Conservation (phyloP, 352 stramenopile genomes). For the Phytopythium ostracodes region DNA sequence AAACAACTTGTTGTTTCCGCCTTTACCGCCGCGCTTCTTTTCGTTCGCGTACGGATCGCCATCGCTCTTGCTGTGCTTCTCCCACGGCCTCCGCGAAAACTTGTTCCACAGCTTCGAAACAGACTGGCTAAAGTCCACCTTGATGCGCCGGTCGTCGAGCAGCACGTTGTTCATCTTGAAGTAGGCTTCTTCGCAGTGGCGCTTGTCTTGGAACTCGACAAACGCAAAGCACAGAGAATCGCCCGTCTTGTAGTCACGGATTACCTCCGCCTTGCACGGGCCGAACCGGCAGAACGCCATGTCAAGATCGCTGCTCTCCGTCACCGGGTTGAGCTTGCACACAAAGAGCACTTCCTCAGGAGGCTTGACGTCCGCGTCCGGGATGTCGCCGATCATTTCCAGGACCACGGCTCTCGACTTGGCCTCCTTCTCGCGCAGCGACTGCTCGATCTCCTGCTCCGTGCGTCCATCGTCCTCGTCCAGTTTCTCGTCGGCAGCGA, state of each 20-base stretch:
- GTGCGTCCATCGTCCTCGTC: conserved; percentile 68
- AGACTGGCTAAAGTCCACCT: conserved; percentile 97
- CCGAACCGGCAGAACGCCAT: conserved; percentile 94
- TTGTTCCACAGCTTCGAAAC: conserved; percentile 98
- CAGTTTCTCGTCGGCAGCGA: conserved; percentile 88
- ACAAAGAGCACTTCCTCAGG: conserved; percentile 99
- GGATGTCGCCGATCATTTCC: conserved; percentile 99
- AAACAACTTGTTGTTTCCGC: conserved; percentile 9
- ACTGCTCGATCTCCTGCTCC: conserved; percentile 89
- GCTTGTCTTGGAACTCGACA: conserved; percentile 95
- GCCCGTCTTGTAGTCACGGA: conserved; percentile 96
- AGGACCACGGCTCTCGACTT: conserved; percentile 95
- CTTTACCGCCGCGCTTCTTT: conserved; percentile 16
- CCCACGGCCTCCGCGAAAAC: conserved; percentile 58
- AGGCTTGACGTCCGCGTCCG: conserved; percentile 95
- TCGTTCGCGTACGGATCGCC: conserved; percentile 36
- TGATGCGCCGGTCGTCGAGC: conserved; percentile 95
- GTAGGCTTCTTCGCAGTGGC: conserved; percentile 95
- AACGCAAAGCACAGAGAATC: conserved; percentile 99
- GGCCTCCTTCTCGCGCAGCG: conserved; percentile 88
- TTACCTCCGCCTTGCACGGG: conserved; percentile 90
- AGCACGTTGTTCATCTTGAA: conserved; percentile 99
- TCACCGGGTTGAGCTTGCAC: conserved; percentile 95
- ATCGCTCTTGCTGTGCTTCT: conserved; percentile 55
- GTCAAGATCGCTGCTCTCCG: conserved; percentile 91